A percentile compares a stretch with the other conserved stretches of the same genome.
Conservation (phyloP, 2,329 filamentous ascomycete species). For the Phaeophleospora eucalypticola region DNA sequence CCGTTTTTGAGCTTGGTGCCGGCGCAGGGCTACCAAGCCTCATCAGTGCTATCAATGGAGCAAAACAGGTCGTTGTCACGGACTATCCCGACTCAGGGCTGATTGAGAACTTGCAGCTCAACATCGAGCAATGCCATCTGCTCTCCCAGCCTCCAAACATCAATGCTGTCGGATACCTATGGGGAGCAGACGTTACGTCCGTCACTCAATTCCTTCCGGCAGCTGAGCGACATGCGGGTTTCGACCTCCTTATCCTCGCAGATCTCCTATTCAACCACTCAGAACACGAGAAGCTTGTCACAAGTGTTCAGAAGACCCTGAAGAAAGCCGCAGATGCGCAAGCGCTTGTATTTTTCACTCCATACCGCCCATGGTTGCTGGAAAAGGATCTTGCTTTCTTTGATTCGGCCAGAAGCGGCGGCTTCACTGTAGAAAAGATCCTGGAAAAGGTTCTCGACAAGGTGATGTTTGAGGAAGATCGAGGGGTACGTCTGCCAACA, state of each 20-base stretch:
- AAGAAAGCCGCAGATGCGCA: slow-evolving; percentile 52
- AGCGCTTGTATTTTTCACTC: slow-evolving; percentile 89
- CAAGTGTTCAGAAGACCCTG: slow-evolving; percentile 66
- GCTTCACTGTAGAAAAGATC: slow-evolving; percentile 74
- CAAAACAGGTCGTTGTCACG: slow-evolving; percentile 66
- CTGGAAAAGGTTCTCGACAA: slow-evolving; percentile 77
- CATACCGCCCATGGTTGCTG: slow-evolving; percentile 85
- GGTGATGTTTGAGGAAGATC: slow-evolving; percentile 85
- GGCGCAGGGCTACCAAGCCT: slow-evolving; percentile 75
- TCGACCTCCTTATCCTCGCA: slow-evolving; percentile 80
- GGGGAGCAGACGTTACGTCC: slow-evolving; percentile 64
- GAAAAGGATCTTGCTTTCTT: slow-evolving; percentile 86
- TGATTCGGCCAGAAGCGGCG: slow-evolving; percentile 64
- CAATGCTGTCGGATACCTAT: slow-evolving; percentile 66
- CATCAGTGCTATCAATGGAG: slow-evolving; percentile 69
- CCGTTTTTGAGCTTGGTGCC: slow-evolving; percentile 84
- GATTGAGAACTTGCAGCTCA: slow-evolving; percentile 73
- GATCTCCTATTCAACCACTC: slow-evolving; percentile 89
- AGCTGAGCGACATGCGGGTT: slow-evolving; percentile 42
- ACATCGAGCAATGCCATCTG: slow-evolving; percentile 59
- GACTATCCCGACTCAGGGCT: slow-evolving; percentile 85
- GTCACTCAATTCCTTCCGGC: slow-evolving; percentile 57
- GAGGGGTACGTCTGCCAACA: slow-evolving; percentile 64
- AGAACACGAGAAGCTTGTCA: slow-evolving; percentile 74
- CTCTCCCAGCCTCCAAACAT: slow-evolving; percentile 35